Base-by-base conservation (phyloP, 1,284 basidiomycete species). In the Pseudozyma thailandica region DNA sequence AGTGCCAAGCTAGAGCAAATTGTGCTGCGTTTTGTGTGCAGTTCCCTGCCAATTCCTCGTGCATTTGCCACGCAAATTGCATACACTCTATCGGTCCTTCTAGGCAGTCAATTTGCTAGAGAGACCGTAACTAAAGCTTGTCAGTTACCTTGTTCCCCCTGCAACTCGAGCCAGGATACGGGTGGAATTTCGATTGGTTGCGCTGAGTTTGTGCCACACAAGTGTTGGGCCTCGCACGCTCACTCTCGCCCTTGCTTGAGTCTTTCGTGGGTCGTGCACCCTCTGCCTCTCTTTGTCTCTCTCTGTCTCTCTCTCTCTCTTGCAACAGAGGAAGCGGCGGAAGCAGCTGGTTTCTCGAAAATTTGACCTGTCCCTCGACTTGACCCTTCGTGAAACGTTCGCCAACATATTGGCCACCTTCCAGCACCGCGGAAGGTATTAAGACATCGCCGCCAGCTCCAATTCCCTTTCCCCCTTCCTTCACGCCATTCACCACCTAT, bases 401-500 rank as follows among this genome's bases (percentile, higher is more conserved):
- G n/a, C n/a, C n/a, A n/a, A n/a, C n/a, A n/a, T n/a, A n/a, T n/a
- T 26, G 20, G 47, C 37, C 13, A 25, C 23, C 47, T 49, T 4
- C 35, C 2, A n/a, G 26, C 7, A 21, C n/a, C 50, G 39, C 50
- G n/a, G n/a, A 52, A 30, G 27, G 33, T 59, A 55, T 54, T 54
- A 54, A 55, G 18, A 27, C 9, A 33, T 31, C 30, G 20, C 31
- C 35, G 15, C 23, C 31, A n/a, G 25, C n/a, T 6, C 4, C 7
- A 8, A 3, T 12, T 16, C 26, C 28, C 10, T 10, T 23, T 21
- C 33, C 9, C 30, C 39, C 30, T 31, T 33, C n/a, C 49, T 31
- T 42, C 51, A 59, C 63, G 52, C 52, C 49, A 56, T 56, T 18
- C 28, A 18, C 26, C 8, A n/a, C 12, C 2, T 23, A 26, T 31